These are phyloP conservation scores for Pyrus betulifolia DNA, from an alignment of 306 rosid genomes.

Conservation along the genomic window DNA sequence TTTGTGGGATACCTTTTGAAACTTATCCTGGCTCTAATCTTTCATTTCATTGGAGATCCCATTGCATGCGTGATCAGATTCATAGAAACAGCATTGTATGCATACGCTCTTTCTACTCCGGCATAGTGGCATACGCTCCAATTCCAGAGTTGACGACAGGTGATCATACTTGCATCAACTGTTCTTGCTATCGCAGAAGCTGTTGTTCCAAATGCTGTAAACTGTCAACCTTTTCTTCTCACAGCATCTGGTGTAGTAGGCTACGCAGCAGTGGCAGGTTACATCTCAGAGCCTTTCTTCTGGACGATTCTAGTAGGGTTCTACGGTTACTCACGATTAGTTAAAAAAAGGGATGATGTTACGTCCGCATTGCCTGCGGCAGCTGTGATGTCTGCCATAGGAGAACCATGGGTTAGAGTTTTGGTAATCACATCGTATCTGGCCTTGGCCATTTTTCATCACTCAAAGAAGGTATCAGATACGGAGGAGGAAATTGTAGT, in stretches of 20 bases:
- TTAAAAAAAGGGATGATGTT: slow-evolving; percentile 63
- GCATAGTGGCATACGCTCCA: slow-evolving; percentile 67
- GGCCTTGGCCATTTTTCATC: slow-evolving; percentile 51
- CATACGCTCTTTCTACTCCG: slow-evolving; percentile 65
- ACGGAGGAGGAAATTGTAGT: slow-evolving; percentile 35
- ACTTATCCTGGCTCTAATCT: slow-evolving; percentile 46
- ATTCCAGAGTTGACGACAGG: slow-evolving; percentile 45
- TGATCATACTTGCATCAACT: slow-evolving; percentile 54
- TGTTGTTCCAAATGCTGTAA: slow-evolving; percentile 49
- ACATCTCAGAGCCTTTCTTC: slow-evolving; percentile 77
- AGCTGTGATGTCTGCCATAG: slow-evolving; percentile 76
- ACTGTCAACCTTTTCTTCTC: slow-evolving; percentile 61
- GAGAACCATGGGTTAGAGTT: slow-evolving; percentile 87
- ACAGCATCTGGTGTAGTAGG: slow-evolving; percentile 68
- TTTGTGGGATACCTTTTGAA: slow-evolving; percentile 54
- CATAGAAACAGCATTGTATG: slow-evolving; percentile 50
- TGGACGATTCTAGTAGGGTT: slow-evolving; percentile 71
- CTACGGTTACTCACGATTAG: slow-evolving; percentile 51
- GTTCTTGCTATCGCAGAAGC: slow-evolving; percentile 81
- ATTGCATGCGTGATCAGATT: slow-evolving; percentile 50
- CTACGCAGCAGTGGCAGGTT: slow-evolving; percentile 67
- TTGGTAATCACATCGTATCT: slow-evolving; percentile 50
- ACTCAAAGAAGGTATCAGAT: slow-evolving; percentile 38
- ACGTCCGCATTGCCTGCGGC: slow-evolving; percentile 74
- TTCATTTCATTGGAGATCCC: slow-evolving; percentile 71